Conservation (phyloP, 2,329 filamentous ascomycete genomes). For the Sphaerulina musiva region DNA sequence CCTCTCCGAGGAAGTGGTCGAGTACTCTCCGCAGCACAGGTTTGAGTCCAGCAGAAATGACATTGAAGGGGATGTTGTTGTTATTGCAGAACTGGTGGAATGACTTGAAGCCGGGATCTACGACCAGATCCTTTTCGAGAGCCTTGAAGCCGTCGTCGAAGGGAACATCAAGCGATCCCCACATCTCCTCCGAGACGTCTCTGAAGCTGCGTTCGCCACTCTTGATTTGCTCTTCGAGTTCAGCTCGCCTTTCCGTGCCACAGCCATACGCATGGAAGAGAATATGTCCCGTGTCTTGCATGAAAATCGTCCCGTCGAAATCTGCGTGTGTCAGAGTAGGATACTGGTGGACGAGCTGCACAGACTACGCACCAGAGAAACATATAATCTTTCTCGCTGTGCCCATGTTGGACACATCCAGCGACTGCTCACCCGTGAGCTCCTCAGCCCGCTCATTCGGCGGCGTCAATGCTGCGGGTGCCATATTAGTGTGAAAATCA, state of each 20-base stretch:
- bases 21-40: constrained; percentile 57
- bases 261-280: constrained; percentile 62
- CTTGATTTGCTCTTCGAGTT: constrained; percentile 59
- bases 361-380: constrained; percentile 45
- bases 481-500: constrained; percentile 24
- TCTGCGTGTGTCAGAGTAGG: constrained; percentile 39
- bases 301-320: constrained; percentile 67
- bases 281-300: constrained; percentile 58
- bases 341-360: not conserved
- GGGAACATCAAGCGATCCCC: constrained; percentile 59
- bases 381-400: constrained; percentile 53
- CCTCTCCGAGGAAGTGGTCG: constrained; percentile 59
- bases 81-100: constrained; percentile 60
- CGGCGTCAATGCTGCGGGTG: constrained; percentile 27
- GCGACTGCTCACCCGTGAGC: constrained; percentile 3
- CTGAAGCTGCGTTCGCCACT: constrained; percentile 60
- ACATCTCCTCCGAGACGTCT: constrained; percentile 67
- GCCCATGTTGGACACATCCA: constrained; percentile 26
- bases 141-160: constrained; percentile 62
- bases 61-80: constrained; percentile 60
- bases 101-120: constrained; percentile 56
- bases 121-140: constrained; percentile 56
- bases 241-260: constrained; percentile 49
- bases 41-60: constrained; percentile 62
- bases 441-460: constrained; percentile 26